Conservation (phyloP, 768 basidiomycete genomes). For the Mycena maculata region DNA sequence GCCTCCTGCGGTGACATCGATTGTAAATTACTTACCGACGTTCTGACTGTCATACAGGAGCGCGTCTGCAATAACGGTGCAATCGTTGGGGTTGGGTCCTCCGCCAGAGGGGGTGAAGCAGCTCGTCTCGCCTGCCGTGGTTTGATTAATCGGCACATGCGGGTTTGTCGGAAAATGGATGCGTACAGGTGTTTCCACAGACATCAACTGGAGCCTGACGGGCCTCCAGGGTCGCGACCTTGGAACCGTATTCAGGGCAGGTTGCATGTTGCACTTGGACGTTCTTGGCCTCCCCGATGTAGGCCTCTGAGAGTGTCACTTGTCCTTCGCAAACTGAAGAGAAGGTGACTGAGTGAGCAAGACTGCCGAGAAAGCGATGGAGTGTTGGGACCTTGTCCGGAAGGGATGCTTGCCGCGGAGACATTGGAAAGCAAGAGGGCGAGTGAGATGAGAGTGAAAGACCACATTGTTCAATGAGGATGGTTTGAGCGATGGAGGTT, state of each 20-base stretch:
- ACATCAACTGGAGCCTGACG: slow-evolving; percentile 50
- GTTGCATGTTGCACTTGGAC: slow-evolving; percentile 52
- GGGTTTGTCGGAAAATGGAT: background rate
- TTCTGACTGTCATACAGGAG: slow-evolving; percentile 60
- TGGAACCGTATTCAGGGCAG: slow-evolving; percentile 42
- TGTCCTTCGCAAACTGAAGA: slow-evolving; percentile 37
- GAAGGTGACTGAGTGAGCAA: background rate
- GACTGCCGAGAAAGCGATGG: background rate
- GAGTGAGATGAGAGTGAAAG: slow-evolving; percentile 14
- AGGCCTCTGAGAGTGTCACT: slow-evolving; percentile 42
- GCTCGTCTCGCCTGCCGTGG: slow-evolving; percentile 50
- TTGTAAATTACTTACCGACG: slow-evolving; percentile 44
- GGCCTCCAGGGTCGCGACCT: slow-evolving; percentile 22
- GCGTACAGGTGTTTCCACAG: slow-evolving; percentile 55
- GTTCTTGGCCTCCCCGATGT: slow-evolving; percentile 56
- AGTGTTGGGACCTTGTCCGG: background rate
- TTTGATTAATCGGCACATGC: background rate
- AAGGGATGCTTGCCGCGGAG: slow-evolving; percentile 10
- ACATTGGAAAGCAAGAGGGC: slow-evolving; percentile 5
- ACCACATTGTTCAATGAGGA: slow-evolving; percentile 18
- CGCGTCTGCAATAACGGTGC: slow-evolving; percentile 61
- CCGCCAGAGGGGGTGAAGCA: slow-evolving; percentile 60
- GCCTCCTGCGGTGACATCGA: background rate
- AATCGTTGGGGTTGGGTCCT: slow-evolving; percentile 61
- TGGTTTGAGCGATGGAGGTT: background rate